Evolutionary conservation across 441 rosid species (phyloP).

Genomic region (Aquilaria agallochum): DNA sequence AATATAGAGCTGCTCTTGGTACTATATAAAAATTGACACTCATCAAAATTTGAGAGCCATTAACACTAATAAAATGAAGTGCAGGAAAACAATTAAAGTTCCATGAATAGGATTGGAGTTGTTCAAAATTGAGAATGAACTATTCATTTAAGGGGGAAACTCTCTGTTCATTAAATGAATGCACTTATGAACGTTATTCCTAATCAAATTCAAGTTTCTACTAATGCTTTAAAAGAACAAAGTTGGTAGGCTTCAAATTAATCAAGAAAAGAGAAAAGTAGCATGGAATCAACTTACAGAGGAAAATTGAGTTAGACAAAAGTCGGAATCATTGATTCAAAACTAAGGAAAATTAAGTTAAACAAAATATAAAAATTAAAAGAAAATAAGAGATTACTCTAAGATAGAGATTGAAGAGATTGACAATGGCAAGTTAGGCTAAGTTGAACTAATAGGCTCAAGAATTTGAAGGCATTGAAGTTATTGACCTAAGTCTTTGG

Average conservation of each 20-base stretch:
- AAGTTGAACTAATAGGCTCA: slow-evolving; percentile 64
- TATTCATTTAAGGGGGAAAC: slow-evolving; percentile 89
- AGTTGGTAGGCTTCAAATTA: not conserved
- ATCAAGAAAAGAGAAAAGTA: not conserved
- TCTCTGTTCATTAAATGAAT: slow-evolving; percentile 77
- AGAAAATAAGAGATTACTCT: slow-evolving; percentile 39
- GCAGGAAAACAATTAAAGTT: not conserved
- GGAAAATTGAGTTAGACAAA: slow-evolving; percentile 17
- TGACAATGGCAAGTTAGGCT: slow-evolving; percentile 56
- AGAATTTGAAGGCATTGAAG: slow-evolving; percentile 42
- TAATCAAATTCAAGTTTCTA: slow-evolving; percentile 14
- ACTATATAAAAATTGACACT: slow-evolving; percentile 36
- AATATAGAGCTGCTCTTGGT: slow-evolving; percentile 78
- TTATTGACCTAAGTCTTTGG: slow-evolving; percentile 42
- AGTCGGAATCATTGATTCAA: not conserved
- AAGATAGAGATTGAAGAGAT: slow-evolving; percentile 76
- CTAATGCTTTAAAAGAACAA: not conserved
- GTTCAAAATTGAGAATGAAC: slow-evolving; percentile 80
- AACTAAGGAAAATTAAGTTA: not conserved
- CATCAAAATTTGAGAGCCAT: not conserved
- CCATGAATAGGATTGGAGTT: slow-evolving; percentile 35
- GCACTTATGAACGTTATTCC: slow-evolving; percentile 85
- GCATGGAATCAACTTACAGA: slow-evolving; percentile 44
- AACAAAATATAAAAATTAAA: not conserved
- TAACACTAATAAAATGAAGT: not conserved